Evolutionary conservation across 257 asterid species (phyloP), one percentile per base, ranked within the genome.

Genomic region (Nemophila menziesii): DNA sequence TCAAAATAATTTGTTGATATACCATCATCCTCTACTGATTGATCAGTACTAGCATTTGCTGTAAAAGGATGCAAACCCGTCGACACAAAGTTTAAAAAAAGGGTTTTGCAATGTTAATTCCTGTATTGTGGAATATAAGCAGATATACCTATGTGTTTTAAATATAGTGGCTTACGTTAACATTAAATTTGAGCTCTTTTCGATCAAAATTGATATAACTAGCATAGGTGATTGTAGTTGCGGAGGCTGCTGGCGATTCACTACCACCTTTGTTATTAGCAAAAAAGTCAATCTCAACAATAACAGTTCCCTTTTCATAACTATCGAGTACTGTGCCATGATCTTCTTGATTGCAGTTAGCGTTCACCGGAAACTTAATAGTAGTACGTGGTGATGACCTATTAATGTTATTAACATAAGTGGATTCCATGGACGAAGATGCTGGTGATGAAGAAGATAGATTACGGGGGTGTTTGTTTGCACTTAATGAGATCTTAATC

Each of bases 11-110:
- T 60, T 1, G 79, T 59, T 1, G 80, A 68, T 11, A 66, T 37
- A 23, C 78, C 65, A 24, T 74, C 81, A 8, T 77, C 85, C 20
- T 7, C 36, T 2, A 29, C 12, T 2, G 36, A 29, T 5, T 71
- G 81, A 20, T 87, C 93, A 15, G 78, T 69, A 14, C 71, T 67
- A 11, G 74, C 62, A 51, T 79, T 82, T 8, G 71, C 64, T 3
- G 93, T 82, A 33, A 71, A 74, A 41, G 80, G 95, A 45, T 74
- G 81, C 74, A 80, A 70, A 5, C 86, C 86, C 22, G 89, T 87
- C 95, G 80, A 54, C 26, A 54, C 8, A 5, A 29, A 5, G 10
- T 55, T 16, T 2, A 29, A 14, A 3, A 11, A 37, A 5, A 14
- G 16, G 8, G 14, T 16, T 20, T 2, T 1, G 41, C 8, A 18